Percentiles rank a stretch among this genome's conserved stretches.
Conservation (phyloP, 2,329 filamentous ascomycete genomes). For the Stagonosporopsis vannaccii region DNA sequence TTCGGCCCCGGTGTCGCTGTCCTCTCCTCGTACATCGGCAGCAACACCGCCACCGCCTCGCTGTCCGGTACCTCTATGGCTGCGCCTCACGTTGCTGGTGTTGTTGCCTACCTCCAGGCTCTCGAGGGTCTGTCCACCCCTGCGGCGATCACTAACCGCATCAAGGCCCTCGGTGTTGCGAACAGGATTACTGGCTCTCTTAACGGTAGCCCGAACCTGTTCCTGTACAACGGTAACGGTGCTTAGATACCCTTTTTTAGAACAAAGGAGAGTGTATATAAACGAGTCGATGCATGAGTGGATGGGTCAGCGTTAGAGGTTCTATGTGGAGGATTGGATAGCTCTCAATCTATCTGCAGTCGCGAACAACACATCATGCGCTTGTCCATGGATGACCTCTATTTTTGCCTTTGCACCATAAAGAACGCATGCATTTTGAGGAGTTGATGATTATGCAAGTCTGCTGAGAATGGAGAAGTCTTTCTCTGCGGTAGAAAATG, state of each 20-base stretch:
- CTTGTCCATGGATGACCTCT: no score
- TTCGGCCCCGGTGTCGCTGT: slow-evolving; percentile 44
- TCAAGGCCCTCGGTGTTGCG: slow-evolving; percentile 23
- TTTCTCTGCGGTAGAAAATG: no score
- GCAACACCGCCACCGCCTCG: slow-evolving; percentile 45
- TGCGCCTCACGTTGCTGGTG: slow-evolving; percentile 69
- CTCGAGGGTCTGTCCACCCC: slow-evolving; percentile 45
- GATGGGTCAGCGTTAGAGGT: no score
- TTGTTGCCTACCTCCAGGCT: slow-evolving; percentile 70
- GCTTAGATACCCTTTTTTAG: slow-evolving; percentile 8
- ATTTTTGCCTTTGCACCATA: no score
- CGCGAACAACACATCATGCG: not conserved
- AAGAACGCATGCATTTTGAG: no score
- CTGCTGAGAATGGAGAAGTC: no score
- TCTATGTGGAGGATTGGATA: not conserved
- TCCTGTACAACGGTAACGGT: slow-evolving; percentile 31
- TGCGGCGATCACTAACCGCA: slow-evolving; percentile 21
- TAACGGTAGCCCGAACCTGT: slow-evolving; percentile 26
- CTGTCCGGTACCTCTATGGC: slow-evolving; percentile 70
- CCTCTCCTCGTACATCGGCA: slow-evolving; percentile 53
- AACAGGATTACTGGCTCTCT: slow-evolving; percentile 15
- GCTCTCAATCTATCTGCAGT: not conserved
- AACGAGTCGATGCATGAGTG: not conserved
- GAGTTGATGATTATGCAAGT: no score
- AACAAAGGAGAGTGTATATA: not conserved